Percentiles rank a stretch among this genome's conserved stretches.
phyloP scores from a whole-genome alignment of 2,329 filamentous ascomycete genomes.

The Stenocarpella maydis region DNA sequence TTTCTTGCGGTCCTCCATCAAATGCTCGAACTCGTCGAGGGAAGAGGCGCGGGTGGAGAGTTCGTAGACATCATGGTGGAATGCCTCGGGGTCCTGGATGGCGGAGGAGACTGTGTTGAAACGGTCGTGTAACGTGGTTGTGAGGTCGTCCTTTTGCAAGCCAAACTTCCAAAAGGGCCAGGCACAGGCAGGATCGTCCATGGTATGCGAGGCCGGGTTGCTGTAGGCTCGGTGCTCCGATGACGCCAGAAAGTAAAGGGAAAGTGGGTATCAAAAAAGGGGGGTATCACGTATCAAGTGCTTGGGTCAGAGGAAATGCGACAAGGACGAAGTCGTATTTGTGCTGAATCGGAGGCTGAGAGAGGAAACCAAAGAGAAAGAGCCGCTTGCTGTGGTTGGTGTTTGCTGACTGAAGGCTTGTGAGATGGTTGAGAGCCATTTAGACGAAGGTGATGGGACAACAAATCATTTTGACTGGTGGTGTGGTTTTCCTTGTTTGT shows the following conservation, averaged over 20 bases:
- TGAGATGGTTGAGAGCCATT: conserved; percentile 44
- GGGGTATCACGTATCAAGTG: conserved; percentile 35
- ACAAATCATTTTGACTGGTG: conserved; percentile 25
- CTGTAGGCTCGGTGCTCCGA: neutral
- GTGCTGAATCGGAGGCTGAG: conserved; percentile 37
- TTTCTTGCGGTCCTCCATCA: conserved; percentile 62
- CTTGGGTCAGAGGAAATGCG: conserved; percentile 27
- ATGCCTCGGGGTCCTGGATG: conserved; percentile 67
- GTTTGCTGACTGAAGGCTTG: conserved; percentile 38
- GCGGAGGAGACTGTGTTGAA: conserved; percentile 66
- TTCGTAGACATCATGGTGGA: conserved; percentile 69
- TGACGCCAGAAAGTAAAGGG: conserved; percentile 21
- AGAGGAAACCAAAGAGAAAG: conserved; percentile 40
- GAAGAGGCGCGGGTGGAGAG: conserved; percentile 60
- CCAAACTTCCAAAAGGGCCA: conserved; percentile 72
- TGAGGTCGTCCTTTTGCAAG: conserved; percentile 66
- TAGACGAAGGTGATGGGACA: conserved; percentile 38
- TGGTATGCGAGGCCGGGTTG: conserved; percentile 39
- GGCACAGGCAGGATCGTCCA: conserved; percentile 62
- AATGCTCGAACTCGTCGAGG: conserved; percentile 61
- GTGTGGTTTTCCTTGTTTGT: neutral
- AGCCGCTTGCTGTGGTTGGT: conserved; percentile 36
- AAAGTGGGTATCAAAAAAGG: conserved; percentile 31
- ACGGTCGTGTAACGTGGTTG: conserved; percentile 64
- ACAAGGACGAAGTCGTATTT: conserved; percentile 33